Evolutionary conservation across 768 basidiomycete species (phyloP), one percentile per base, ranked within the genome.

Genomic region (Pleurotus giganteus): DNA sequence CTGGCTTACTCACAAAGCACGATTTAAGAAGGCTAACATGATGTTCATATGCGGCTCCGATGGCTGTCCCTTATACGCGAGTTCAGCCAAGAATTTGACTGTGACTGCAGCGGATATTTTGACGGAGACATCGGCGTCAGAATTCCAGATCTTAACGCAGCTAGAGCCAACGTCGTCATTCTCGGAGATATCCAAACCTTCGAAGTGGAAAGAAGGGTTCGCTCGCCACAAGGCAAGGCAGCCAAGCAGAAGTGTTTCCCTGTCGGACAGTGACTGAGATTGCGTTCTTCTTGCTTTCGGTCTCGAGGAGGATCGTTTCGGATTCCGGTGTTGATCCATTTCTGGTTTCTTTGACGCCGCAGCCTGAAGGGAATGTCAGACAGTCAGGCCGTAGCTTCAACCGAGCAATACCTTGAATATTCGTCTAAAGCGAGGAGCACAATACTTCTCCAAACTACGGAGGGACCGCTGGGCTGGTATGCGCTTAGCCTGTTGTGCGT

Each of bases 211-310:
- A 23, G 69, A 58, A 0, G 79, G 74, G 43, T 79, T 76, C 1
- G 76, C 65, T 17, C 88, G 79, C 85, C 85, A 91, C 27, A 92
- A 71, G 0, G 87, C 76, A 7, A 90, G 70, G n/a, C 90, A 77
- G 3, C 80, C 82, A 2, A 91, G 73, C 8, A 89, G 69, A 7
- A 94, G 74, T 13, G 90, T 73, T 59, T 93, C 91, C 36, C 81
- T 74, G 58, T 91, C 89, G 0, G 78, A 72, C 3, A 90, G 70
- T 2, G 84, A 79, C 64, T 89, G 85, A 0, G 69, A 58, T 4
- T 74, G 72, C 27, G 74, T 75, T 1, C 81, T 80, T 55, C 82
- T 83, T 9, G 79, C 79, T 64, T 82, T 87, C 2, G 90, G 90
- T 15, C 84, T 77, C 2, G 70, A 59, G 3, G 81, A 74, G 12